phyloP scores from a whole-genome alignment of 2,329 filamentous ascomycete genomes.

The Fusarium siculi region DNA sequence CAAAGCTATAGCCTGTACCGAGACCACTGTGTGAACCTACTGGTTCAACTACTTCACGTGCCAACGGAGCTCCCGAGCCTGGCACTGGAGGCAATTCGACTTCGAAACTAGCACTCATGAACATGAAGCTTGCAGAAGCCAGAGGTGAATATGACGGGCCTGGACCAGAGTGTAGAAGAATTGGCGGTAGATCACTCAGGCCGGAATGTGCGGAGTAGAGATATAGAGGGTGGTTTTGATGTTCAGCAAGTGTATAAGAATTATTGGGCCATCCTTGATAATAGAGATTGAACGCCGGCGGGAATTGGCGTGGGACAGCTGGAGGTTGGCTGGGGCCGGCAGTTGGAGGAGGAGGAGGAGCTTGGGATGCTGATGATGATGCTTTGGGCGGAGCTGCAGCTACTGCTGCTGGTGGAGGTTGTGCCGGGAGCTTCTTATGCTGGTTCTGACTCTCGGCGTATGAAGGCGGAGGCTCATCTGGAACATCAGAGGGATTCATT shows the following conservation, averaged over 20 bases:
- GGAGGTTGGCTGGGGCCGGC: conserved; percentile 3
- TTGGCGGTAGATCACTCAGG: conserved; percentile 18
- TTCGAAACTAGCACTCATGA: conserved; percentile 28
- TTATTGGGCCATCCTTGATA: background rate
- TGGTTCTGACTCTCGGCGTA: conserved; percentile 16
- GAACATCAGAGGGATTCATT: background rate
- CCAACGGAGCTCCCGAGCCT: conserved; percentile 15
- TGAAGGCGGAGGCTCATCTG: conserved; percentile 21
- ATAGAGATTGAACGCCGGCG: conserved; percentile 39
- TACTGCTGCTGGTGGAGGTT: background rate
- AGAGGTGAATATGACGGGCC: conserved; percentile 21
- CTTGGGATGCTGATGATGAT: background rate
- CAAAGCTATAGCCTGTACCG: conserved; percentile 22
- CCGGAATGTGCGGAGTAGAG: conserved; percentile 26
- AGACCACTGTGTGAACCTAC: conserved; percentile 15
- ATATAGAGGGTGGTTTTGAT: conserved; percentile 36
- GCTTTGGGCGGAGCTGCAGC: background rate
- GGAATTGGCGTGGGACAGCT: conserved; percentile 29
- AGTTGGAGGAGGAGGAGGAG: background rate
- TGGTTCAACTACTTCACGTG: conserved; percentile 23
- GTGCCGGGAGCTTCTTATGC: background rate
- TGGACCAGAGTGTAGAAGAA: conserved; percentile 41
- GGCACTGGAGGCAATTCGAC: conserved; percentile 34
- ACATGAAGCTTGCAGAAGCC: conserved; percentile 30
- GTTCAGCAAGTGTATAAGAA: conserved; percentile 30